phyloP scores from a whole-genome alignment of 306 rosid species.

The Cicer bijugum region DNA sequence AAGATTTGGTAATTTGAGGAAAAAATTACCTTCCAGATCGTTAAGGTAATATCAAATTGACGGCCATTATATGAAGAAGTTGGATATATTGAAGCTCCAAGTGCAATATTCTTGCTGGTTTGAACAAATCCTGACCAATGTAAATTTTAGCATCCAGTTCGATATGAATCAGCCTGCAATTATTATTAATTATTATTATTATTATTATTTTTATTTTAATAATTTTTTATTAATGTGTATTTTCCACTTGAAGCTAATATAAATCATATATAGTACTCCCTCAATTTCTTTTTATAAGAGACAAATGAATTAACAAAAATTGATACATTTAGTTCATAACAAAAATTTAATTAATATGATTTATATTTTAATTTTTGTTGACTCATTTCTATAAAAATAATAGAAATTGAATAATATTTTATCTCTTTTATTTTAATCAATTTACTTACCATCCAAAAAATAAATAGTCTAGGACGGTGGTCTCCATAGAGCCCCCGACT shows the following conservation, averaged over 20 bases:
- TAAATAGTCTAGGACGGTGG: conserved; percentile 81
- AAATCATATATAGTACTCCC: too few species aligned
- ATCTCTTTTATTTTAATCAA: background rate
- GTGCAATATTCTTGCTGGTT: conserved; percentile 74
- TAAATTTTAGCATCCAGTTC: conserved; percentile 88
- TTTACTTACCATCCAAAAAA: conserved; percentile 85
- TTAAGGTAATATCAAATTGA: conserved; percentile 77
- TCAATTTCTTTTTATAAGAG: too few species aligned
- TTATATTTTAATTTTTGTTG: too few species aligned
- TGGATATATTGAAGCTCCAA: conserved; percentile 90
- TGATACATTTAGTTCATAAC: background rate
- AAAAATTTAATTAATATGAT: background rate
- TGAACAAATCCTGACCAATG: conserved; percentile 90
- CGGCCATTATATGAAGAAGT: conserved; percentile 75
- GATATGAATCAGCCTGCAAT: conserved; percentile 79
- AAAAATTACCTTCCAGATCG: conserved; percentile 82
- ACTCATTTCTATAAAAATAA: too few species aligned
- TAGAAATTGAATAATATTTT: conserved; percentile 19
- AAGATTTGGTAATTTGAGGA: background rate
- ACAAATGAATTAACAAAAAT: too few species aligned
- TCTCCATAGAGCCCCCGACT: conserved; percentile 92
- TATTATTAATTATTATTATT: background rate
- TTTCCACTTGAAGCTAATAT: conserved; percentile 27
- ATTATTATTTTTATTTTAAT: too few species aligned
- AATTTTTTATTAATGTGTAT: background rate